Base-by-base conservation (phyloP, 495 filamentous ascomycete species). In the Massariosphaeria phaeospora region DNA sequence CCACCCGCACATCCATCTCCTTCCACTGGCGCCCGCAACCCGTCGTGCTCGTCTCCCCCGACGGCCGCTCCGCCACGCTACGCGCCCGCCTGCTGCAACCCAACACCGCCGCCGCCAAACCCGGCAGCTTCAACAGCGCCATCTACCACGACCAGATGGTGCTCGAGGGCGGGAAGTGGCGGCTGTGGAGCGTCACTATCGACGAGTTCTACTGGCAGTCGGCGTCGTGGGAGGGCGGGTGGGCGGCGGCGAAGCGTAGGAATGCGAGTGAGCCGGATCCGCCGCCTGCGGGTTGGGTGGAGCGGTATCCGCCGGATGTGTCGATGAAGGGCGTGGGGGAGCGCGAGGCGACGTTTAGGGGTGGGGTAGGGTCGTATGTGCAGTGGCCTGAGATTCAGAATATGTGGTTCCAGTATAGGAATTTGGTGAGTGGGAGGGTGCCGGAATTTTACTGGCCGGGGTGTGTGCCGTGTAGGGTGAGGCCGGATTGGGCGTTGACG, bases 121-220 rank as follows among this genome's bases (percentile, higher is more conserved):
- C 48, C 4, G 56, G 56, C 2, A 54, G 41, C 41, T 59, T 59
- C 40, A 59, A 54, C 35, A 35, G 23, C 23, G 56, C 56, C 4
- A 59, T 59, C 20, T 59, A 59, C 43, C 56, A 59, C 18, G 56
- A 59, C 35, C 56, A 59, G 34, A 43, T 59, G 43, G 56, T 54
- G 1, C 56, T 59, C 10, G 56, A 59, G 30, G 38, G 54, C 20
- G 56, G 56, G 6, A 59, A 53, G 35, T 59, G 56, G 56, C 21
- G 50, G 13, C 29, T 59, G 10, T 59, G 56, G 56, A 59, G 56
- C 49, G 36, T 54, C 18, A 59, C 56, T 1, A 59, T 59, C 15
- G 56, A 59, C 26, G 56, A 59, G 18, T 59, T 59, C 42, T 59
- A 59, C 44, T 59, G 56, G 56, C 41, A 53, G 24, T 53, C 48